Conservation (phyloP, 116 monocot species). For the Thalassia testudinum region DNA sequence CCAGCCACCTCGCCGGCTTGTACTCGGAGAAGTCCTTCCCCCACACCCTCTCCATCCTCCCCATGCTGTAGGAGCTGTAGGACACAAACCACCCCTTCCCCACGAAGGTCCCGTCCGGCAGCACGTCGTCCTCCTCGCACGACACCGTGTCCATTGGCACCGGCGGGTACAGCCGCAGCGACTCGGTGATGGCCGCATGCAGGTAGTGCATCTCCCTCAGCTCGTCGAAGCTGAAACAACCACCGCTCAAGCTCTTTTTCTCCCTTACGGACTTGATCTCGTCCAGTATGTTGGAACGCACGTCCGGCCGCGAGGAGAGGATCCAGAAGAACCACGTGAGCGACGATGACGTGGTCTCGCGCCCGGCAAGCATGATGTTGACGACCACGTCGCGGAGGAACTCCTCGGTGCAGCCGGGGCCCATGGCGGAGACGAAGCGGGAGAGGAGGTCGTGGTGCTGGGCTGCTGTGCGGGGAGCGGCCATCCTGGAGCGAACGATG, state of each 20-base stretch:
- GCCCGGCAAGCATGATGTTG: constrained; percentile 30
- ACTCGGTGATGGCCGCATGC: constrained; percentile 26
- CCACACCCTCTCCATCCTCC: constrained; percentile 22
- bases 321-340: constrained; percentile 39
- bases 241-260: not conserved
- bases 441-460: constrained; percentile 8
- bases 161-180: constrained; percentile 23
- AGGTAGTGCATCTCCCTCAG: constrained; percentile 30
- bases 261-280: constrained; percentile 12
- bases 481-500: constrained; percentile 5
- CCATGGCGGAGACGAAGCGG: not conserved
- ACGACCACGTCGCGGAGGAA: constrained; percentile 17
- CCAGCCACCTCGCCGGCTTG: constrained; percentile 32
- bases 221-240: constrained; percentile 12
- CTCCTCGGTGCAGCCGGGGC: not conserved
- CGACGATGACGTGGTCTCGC: constrained; percentile 27
- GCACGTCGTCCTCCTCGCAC: constrained; percentile 15
- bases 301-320: constrained; percentile 8
- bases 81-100: constrained; percentile 17
- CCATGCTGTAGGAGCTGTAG: constrained; percentile 28
- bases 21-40: constrained; percentile 27
- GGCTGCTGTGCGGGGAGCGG: constrained; percentile 15
- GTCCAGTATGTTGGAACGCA: constrained; percentile 14
- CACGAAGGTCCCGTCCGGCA: constrained; percentile 28
- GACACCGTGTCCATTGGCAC: constrained; percentile 10